Evolutionary conservation across 2,329 filamentous ascomycete genomes (phyloP), one percentile per base, ranked within the genome.

Genomic region (Aspergillus fructus): DNA sequence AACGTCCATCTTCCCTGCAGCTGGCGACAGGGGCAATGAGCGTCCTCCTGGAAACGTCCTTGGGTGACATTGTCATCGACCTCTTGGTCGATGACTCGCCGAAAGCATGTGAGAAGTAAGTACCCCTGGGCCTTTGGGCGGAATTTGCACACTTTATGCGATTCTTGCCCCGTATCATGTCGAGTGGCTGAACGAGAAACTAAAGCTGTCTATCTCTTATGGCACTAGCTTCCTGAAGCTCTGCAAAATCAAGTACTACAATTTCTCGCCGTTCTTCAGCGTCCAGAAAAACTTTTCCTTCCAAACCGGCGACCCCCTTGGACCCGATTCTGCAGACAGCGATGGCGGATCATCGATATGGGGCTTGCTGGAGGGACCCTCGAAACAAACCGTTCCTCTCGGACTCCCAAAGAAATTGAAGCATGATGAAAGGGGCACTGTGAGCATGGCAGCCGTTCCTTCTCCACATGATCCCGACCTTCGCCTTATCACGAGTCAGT

Each of bases 171-270:
- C 47, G 39, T 72, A 68, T 70, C 66, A 70, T 62, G 60, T 68
- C 60, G 66, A 67, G 76, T 71, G 71, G 79, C 85, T 87, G 79
- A 88, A 79, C 72, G 74, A 73, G 72, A 67, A 77, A 79, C 80
- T 81, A 79, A 53, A 86, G 80, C 80, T 68, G 64, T 75, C 69
- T 69, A 66, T 66, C 37, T 63, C 63, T 49, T 67, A 61, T 61
- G 66, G 66, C 69, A 72, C 62, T 75, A 96, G 91, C 83, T 97
- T 99, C 75, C 81, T 99, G 56, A 97, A 99, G 83, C 90, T 99
- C 67, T 97, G 94, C 85, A 97, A 97, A 79, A 82, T 92, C 77
- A 99, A 97, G 80, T 99, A 97, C 79, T 99, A 97, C 86, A 97
- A 97, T 80, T 97, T 96, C 75, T 88, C 92, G 5, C 94, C 93